These are phyloP conservation scores for Tritrichomonas foetus DNA, from an alignment of 208 protist species.

Conservation along the genomic window DNA sequence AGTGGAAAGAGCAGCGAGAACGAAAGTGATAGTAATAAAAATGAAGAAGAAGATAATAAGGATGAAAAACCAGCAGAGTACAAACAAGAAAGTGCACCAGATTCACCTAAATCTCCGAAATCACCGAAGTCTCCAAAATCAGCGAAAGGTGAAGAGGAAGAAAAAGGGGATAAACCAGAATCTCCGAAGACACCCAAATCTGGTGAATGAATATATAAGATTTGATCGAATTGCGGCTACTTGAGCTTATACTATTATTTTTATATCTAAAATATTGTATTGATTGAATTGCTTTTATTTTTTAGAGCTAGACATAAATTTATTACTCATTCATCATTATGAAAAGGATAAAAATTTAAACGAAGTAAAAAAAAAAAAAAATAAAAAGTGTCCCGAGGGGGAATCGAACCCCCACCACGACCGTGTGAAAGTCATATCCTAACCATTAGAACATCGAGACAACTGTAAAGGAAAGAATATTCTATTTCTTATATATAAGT, in stretches of 20 bases:
- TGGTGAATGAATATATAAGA: not conserved
- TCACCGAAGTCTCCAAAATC: not conserved
- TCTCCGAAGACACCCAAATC: not conserved
- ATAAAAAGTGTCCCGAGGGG: not conserved
- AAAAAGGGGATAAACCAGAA: not conserved
- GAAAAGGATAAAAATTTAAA: not conserved
- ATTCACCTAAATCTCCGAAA: not conserved
- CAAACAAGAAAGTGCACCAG: not conserved
- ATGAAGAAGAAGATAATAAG: not conserved
- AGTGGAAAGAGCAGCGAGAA: not conserved
- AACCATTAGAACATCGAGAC: constrained; percentile 22
- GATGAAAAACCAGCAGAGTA: not conserved
- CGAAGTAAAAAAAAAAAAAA: not conserved
- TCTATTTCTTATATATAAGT: too few species aligned
- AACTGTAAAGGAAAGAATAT: too few species aligned
- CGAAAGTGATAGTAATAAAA: not conserved
- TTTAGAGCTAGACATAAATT: too few species aligned
- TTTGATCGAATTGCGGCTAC: not conserved
- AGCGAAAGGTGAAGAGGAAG: not conserved
- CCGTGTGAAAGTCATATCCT: constrained; percentile 34
- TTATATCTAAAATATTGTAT: too few species aligned
- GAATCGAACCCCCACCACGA: constrained; percentile 16
- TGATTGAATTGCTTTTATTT: too few species aligned
- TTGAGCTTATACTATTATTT: not conserved
- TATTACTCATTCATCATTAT: too few species aligned